Evolutionary conservation across 1,139 yeast genomes (phyloP), one percentile per base, ranked within the genome.

Genomic region (Hansenula sp.): DNA sequence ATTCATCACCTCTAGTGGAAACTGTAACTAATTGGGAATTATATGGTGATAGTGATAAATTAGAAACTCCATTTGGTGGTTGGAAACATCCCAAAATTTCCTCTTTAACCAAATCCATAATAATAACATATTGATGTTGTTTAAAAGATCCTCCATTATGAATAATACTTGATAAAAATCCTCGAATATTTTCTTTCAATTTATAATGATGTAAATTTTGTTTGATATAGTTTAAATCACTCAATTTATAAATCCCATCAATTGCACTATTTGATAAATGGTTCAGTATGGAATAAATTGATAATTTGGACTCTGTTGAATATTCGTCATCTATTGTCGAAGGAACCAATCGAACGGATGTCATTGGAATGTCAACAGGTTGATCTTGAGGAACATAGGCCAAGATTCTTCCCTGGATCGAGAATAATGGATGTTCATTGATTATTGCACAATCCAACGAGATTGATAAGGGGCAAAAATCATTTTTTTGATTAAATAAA

Each of bases 21-120:
- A 76, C 73, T n/a, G 83, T 77, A 1, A 81, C 76, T 42, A 84
- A 59, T 31, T 77, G 76, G 33, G 79, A 61, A 54, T 83, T 88
- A 58, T 73, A 79, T 0, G 87, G 86, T 0, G 85, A 81, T 8
- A 84, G 58, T 1, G 86, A 79, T 2, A 84, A 59, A 25, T 70
- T 66, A 0, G 89, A 81, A 16, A 83, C 71, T 0, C 88, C 89
- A 21, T 79, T 81, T 0, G 84, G 71, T 41, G 88, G 76, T 34
- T 73, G 71, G 57, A 83, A 81, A 13, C 71, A 63, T n/a, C 78
- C 76, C 50, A 81, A 54, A 1, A 69, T 65, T 43, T 62, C 62
- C 44, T 70, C 74, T 27, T 71, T 69, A 5, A 63, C 53, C 36
- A 82, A 60, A 51, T 81, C 84, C 32, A 79, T 54, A 13, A 79